Conservation (phyloP, 1,284 basidiomycete genomes). For the Volvariella volvacea region DNA sequence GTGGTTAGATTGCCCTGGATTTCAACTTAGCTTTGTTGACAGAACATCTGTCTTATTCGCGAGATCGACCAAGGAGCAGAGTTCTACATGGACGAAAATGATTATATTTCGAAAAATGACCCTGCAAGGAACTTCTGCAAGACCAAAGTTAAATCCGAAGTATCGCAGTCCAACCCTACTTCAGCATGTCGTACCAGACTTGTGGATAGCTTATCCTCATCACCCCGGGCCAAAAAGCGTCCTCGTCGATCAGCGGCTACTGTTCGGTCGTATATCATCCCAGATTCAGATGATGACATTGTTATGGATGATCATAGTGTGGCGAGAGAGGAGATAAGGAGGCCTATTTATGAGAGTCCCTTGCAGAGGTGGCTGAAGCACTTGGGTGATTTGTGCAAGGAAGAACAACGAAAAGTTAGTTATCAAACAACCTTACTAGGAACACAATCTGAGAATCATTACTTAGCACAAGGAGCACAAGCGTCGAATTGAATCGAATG, state of each 20-base stretch:
- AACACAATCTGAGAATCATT: slow-evolving; percentile 7
- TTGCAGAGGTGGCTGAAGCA: slow-evolving; percentile 65
- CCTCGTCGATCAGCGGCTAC: slow-evolving; percentile 47
- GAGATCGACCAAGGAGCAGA: slow-evolving; percentile 57
- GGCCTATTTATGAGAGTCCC: slow-evolving; percentile 18
- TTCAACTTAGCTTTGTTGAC: slow-evolving; percentile 2
- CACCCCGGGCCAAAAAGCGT: slow-evolving; percentile 37
- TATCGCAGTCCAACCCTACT: slow-evolving; percentile 7
- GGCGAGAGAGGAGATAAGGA: slow-evolving; percentile 23
- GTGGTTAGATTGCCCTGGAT: background rate
- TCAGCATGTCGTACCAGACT: slow-evolving; percentile 14
- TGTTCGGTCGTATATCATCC: slow-evolving; percentile 54
- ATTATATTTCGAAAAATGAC: slow-evolving; percentile 39
- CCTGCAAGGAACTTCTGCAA: slow-evolving; percentile 19
- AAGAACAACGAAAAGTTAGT: slow-evolving; percentile 61
- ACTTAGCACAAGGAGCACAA: slow-evolving; percentile 55
- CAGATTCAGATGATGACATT: slow-evolving; percentile 66
- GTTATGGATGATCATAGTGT: slow-evolving; percentile 21
- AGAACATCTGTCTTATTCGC: slow-evolving; percentile 48
- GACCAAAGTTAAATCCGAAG: slow-evolving; percentile 39
- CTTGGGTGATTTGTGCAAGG: slow-evolving; percentile 46
- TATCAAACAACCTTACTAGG: slow-evolving; percentile 6
- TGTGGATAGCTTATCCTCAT: slow-evolving; percentile 4
- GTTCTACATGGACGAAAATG: slow-evolving; percentile 61
- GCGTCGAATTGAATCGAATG: slow-evolving; percentile 42